A percentile compares a stretch with the other conserved stretches of the same genome.
These are phyloP conservation scores for Saraca asoca DNA, from an alignment of 331 rosid species.

Conservation along the genomic window DNA sequence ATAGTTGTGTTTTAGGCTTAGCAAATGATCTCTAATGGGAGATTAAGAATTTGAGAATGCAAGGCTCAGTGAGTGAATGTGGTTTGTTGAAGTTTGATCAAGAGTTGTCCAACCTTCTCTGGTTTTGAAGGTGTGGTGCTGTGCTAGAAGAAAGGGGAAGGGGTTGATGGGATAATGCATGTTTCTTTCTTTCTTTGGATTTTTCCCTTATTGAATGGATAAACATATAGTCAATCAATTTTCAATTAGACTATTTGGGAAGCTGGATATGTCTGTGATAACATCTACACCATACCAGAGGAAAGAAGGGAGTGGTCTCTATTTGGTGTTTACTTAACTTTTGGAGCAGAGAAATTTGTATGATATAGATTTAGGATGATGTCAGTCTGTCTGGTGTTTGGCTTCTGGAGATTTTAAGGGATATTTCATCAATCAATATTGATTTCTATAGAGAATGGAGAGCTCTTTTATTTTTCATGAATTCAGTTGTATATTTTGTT, in stretches of 20 bases:
- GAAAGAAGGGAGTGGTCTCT: too few relatives aligned
- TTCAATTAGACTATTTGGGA: neutral
- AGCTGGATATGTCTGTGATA: too few relatives aligned
- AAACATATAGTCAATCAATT: neutral
- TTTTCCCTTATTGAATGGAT: neutral
- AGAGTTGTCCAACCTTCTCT: neutral
- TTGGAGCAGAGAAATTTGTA: neutral
- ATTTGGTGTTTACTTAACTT: too few relatives aligned
- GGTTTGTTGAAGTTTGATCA: neutral
- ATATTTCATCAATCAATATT: neutral
- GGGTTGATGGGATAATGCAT: neutral
- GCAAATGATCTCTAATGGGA: slow-evolving; percentile 3
- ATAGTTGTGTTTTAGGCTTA: neutral
- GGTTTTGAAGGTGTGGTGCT: neutral
- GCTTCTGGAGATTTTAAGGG: slow-evolving; percentile 1
- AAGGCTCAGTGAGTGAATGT: slow-evolving; percentile 9
- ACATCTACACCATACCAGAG: too few relatives aligned
- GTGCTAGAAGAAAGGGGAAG: neutral
- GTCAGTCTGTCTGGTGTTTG: neutral
- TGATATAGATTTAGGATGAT: slow-evolving; percentile 13
- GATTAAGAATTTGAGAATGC: neutral
- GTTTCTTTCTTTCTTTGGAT: neutral
- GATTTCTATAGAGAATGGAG: neutral
- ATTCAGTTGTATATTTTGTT: slow-evolving; percentile 11
- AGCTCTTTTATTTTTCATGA: too few relatives aligned